Conservation (phyloP, 345 rosid genomes). For the Dipteronia sinensis region DNA sequence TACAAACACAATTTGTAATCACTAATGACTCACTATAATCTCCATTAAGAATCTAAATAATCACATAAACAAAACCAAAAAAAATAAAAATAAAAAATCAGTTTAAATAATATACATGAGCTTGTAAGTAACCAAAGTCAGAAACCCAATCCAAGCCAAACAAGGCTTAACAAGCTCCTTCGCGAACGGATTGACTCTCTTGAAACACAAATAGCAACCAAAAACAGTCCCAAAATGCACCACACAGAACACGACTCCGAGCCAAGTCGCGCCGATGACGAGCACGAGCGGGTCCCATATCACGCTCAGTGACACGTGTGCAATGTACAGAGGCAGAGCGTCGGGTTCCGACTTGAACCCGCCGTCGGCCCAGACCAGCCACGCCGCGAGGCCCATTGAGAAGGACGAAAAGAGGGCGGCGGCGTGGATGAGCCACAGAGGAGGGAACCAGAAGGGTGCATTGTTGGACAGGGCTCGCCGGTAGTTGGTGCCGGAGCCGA, state of each 20-base stretch:
- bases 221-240: conserved; percentile 34
- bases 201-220: conserved; percentile 28
- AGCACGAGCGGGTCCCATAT: conserved; percentile 48
- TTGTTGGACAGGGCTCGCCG: conserved; percentile 5
- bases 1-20: too few species aligned
- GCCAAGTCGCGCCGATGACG: conserved; percentile 27
- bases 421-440: conserved; percentile 30
- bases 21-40: too few species aligned
- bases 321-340: conserved; percentile 37
- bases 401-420: conserved; percentile 32
- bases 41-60: too few species aligned
- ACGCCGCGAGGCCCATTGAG: conserved; percentile 40
- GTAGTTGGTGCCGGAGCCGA: conserved; percentile 40
- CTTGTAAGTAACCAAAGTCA: conserved; percentile 29
- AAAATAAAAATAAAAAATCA: background rate
- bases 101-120: conserved; percentile 11
- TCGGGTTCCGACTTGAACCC: conserved; percentile 24
- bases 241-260: conserved; percentile 28
- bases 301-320: conserved; percentile 28
- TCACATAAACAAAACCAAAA: too few species aligned
- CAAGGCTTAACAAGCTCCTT: conserved; percentile 38
- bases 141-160: conserved; percentile 36
- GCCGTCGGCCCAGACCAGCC: conserved; percentile 41
- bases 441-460: conserved; percentile 38
- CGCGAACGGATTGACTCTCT: conserved; percentile 23